phyloP scores from a whole-genome alignment of 75 land plant species.

The Gnetum montanum region DNA sequence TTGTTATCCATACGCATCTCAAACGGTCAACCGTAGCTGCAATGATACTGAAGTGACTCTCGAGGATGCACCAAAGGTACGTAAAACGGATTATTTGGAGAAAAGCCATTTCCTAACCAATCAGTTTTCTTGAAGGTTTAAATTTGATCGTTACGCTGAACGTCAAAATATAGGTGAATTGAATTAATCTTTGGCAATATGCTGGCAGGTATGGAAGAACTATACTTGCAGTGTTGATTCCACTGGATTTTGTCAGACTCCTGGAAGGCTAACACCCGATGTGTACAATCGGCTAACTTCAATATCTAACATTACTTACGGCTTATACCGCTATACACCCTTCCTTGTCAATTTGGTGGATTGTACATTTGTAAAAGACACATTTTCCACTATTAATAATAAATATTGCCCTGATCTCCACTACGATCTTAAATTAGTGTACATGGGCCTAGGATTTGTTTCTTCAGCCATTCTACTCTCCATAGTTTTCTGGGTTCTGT shows the following conservation, averaged over 20 bases:
- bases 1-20: constrained; percentile 41
- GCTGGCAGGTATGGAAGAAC: constrained; percentile 56
- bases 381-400: constrained; percentile 41
- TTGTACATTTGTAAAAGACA: constrained; percentile 68
- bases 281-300: constrained; percentile 41
- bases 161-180: not conserved
- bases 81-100: not conserved
- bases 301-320: constrained; percentile 53
- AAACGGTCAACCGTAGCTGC: constrained; percentile 30
- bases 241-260: constrained; percentile 25
- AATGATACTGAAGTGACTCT: constrained; percentile 27
- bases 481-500: constrained; percentile 63
- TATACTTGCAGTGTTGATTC: constrained; percentile 42
- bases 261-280: constrained; percentile 54
- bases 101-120: too few relatives aligned
- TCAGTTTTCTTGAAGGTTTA: not conserved
- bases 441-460: constrained; percentile 56
- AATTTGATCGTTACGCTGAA: not conserved
- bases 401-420: constrained; percentile 49
- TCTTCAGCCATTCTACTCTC: constrained; percentile 70
- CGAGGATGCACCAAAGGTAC: constrained; percentile 48
- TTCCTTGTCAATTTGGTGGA: constrained; percentile 55
- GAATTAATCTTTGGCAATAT: not conserved
- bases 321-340: constrained; percentile 58
- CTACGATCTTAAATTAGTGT: constrained; percentile 36